Evolutionary conservation across 345 rosid species (phyloP), one percentile per base, ranked within the genome.

Genomic region (Raphanus raphanistrum): DNA sequence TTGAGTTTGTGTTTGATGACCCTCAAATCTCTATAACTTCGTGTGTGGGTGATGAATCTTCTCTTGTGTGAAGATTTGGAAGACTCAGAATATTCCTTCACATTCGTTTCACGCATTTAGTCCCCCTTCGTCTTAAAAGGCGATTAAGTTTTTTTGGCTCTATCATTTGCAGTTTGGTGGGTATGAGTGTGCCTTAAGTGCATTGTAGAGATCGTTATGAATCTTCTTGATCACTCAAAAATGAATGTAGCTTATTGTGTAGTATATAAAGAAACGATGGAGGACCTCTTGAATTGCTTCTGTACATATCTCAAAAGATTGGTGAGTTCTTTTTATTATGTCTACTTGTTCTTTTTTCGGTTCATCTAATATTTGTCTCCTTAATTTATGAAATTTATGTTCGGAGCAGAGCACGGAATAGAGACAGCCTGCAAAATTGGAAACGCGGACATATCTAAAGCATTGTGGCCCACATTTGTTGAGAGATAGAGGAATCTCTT

Each of bases 231-330:
- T 45, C 55, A 59, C 26, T 57, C 65, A 62, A 52, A 70, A 66
- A 38, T 16, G 21, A 62, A 61, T 25, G 59, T 61, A 57, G 66
- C 63, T 59, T 54, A 6, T 15, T 71, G 59, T 60, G 45, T 63
- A 10, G 13, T 59, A 3, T 27, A 5, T 16, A 29, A 28, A 4
- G 12, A 61, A 71, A 29, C 12, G 69, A 17, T 13, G 3, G 29
- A 36, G 27, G 60, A 13, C 67, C 43, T 41, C 16, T 41, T 72
- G 67, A 60, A 71, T n/a, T n/a, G 3, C 35, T 54, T 15, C 2
- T n/a, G 64, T 52, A 13, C 54, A 35, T 65, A 21, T 63, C 36
- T 50, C 27, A 55, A 70, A 17, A 28, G 48, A 58, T 75, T 75
- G 71, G 48, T 67, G 48, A 4, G 45, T 50, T 58, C 15, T 43